A percentile compares a stretch with the other conserved stretches of the same genome.
Conservation (phyloP, 2,329 filamentous ascomycete species). For the Talaromyces sp. region DNA sequence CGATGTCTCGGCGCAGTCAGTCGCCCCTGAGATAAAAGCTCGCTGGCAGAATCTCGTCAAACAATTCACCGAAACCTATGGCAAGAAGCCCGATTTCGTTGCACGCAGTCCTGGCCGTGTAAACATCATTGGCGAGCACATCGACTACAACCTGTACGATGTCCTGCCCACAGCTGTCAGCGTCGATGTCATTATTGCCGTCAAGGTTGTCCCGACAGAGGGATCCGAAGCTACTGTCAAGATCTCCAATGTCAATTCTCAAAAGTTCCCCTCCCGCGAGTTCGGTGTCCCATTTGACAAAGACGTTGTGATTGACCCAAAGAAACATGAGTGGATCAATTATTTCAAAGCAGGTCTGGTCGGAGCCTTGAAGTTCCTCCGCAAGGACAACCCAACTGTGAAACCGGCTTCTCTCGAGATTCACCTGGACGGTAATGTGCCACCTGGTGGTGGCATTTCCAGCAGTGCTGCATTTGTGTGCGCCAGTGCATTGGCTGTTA, state of each 20-base stretch:
- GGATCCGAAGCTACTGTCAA: slow-evolving; percentile 61
- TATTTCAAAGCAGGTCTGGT: slow-evolving; percentile 93
- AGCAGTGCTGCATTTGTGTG: slow-evolving; percentile 94
- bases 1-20: slow-evolving; percentile 69
- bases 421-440: slow-evolving; percentile 86
- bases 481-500: slow-evolving; percentile 80
- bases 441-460: slow-evolving; percentile 84
- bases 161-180: slow-evolving; percentile 94
- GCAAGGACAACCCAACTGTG: slow-evolving; percentile 62
- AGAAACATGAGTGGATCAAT: slow-evolving; percentile 90
- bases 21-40: slow-evolving; percentile 62
- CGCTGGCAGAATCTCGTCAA: slow-evolving; percentile 74
- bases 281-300: slow-evolving; percentile 66
- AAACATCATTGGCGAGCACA: slow-evolving; percentile 98
- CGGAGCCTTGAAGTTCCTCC: slow-evolving; percentile 75
- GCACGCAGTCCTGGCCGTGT: slow-evolving; percentile 89
- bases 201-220: slow-evolving; percentile 50
- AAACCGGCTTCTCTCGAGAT: slow-evolving; percentile 77
- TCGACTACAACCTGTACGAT: slow-evolving; percentile 96
- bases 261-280: slow-evolving; percentile 71
- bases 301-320: slow-evolving; percentile 76
- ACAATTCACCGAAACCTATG: slow-evolving; percentile 69
- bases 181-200: slow-evolving; percentile 84
- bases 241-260: slow-evolving; percentile 72
- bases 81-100: slow-evolving; percentile 71